A percentile compares a stretch with the other conserved stretches of the same genome.
These are phyloP conservation scores for Candida chauliodis DNA, from an alignment of 805 yeast species.

Conservation along the genomic window DNA sequence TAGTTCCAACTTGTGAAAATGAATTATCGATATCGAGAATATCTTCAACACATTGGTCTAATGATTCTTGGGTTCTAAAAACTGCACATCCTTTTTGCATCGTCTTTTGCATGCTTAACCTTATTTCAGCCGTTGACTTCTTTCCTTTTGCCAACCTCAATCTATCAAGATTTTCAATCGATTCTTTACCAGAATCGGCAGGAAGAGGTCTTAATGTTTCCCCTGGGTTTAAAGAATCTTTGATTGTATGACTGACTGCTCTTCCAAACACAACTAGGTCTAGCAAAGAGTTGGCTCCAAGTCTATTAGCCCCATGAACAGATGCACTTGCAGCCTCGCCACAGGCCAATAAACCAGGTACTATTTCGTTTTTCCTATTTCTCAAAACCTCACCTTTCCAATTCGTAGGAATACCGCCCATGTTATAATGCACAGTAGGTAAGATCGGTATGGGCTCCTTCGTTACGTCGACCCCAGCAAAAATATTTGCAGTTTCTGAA, in stretches of 20 bases:
- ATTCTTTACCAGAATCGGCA: constrained; percentile 82
- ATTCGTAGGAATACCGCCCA: constrained; percentile 99
- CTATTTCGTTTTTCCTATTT: constrained; percentile 70
- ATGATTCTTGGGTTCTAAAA: constrained; percentile 87
- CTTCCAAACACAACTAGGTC: constrained; percentile 98
- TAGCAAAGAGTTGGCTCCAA: constrained; percentile 95
- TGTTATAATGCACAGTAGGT: constrained; percentile 98
- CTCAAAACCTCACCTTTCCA: constrained; percentile 94
- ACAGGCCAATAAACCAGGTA: constrained; percentile 93
- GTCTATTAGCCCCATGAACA: constrained; percentile 98
- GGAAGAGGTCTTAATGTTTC: constrained; percentile 80
- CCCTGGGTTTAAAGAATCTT: constrained; percentile 83
- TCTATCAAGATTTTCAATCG: constrained; percentile 86
- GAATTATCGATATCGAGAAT: constrained; percentile 72
- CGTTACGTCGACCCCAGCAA: constrained; percentile 99
- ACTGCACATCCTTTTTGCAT: constrained; percentile 98
- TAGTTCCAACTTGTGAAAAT: constrained; percentile 73
- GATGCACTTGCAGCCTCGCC: constrained; percentile 99
- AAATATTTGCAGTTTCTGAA: constrained; percentile 96
- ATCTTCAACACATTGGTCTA: constrained; percentile 85
- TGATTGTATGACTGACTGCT: constrained; percentile 92
- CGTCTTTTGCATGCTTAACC: constrained; percentile 88
- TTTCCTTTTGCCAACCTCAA: constrained; percentile 84
- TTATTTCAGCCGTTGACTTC: constrained; percentile 79
- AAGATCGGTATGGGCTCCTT: constrained; percentile 98